Evolutionary conservation across 2,329 filamentous ascomycete genomes (phyloP).

Genomic region (Trichoderma sp.): DNA sequence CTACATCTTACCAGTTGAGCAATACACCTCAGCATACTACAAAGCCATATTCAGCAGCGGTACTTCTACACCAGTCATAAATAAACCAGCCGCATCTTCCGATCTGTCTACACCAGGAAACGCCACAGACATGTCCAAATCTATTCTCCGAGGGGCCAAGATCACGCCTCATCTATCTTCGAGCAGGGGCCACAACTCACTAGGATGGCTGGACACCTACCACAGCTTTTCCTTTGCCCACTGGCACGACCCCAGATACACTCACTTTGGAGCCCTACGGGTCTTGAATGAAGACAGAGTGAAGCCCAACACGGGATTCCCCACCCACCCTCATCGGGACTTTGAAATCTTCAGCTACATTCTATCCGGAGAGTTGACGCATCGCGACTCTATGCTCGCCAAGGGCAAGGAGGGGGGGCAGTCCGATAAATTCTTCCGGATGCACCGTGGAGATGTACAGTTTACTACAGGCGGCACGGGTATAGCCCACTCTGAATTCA

Average conservation of each 20-base stretch:
- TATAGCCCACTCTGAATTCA: conserved; percentile 78
- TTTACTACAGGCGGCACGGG: conserved; percentile 85
- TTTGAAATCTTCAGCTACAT: conserved; percentile 91
- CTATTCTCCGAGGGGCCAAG: conserved; percentile 60
- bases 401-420: conserved; percentile 59
- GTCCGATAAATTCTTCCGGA: conserved; percentile 64
- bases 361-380: conserved; percentile 79
- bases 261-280: conserved; percentile 70
- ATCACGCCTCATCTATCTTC: conserved; percentile 71
- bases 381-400: conserved; percentile 79
- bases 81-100: conserved; percentile 14
- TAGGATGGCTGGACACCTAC: conserved; percentile 85
- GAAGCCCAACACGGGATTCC: conserved; percentile 69
- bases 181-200: conserved; percentile 68
- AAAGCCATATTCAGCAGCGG: conserved; percentile 24
- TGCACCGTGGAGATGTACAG: conserved; percentile 79
- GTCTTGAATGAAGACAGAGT: conserved; percentile 91
- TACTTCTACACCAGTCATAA: conserved; percentile 19
- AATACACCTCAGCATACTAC: conserved; percentile 22
- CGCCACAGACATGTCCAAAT: conserved; percentile 55
- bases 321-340: conserved; percentile 79
- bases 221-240: conserved; percentile 82
- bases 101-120: conserved; percentile 36
- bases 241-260: conserved; percentile 64
- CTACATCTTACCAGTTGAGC: conserved; percentile 31